A percentile compares a stretch with the other conserved stretches of the same genome.
Conservation (phyloP, 148 eudicot species). For the Spergularia bocconei region DNA sequence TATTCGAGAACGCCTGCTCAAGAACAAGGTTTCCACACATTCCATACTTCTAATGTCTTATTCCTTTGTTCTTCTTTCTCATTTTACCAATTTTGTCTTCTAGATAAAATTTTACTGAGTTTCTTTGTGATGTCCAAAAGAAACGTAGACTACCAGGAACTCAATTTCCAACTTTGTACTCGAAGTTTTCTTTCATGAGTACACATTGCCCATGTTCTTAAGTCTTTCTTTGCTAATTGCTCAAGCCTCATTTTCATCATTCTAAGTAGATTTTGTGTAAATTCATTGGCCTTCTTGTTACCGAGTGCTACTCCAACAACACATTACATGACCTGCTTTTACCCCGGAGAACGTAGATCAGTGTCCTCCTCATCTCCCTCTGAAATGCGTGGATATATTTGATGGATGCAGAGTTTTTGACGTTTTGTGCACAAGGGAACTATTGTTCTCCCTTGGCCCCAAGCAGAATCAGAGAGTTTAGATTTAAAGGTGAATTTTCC, state of each 20-base stretch:
- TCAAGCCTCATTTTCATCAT: constrained; percentile 1
- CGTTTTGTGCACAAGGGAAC: neutral
- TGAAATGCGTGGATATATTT: neutral
- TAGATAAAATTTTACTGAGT: neutral
- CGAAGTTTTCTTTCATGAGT: neutral
- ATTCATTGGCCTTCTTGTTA: neutral
- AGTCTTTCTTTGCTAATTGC: neutral
- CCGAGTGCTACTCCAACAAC: neutral
- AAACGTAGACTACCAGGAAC: neutral
- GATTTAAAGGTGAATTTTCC: neutral
- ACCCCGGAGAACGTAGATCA: neutral
- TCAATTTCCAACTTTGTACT: neutral
- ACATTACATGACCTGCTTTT: neutral
- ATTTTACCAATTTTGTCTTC: neutral
- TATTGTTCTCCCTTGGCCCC: neutral
- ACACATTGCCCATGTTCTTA: neutral
- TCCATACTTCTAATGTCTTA: neutral
- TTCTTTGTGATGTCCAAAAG: neutral
- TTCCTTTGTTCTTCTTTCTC: neutral
- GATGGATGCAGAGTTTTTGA: neutral
- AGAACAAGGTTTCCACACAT: constrained; percentile 59
- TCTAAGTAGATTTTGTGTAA: neutral
- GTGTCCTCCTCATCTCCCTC: neutral
- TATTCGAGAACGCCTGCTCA: constrained; percentile 76
- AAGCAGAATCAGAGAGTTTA: neutral